A percentile compares a stretch with the other conserved stretches of the same genome.
Evolutionary conservation across 2,329 filamentous ascomycete genomes (phyloP).

Genomic region (Sporothrix sp.): DNA sequence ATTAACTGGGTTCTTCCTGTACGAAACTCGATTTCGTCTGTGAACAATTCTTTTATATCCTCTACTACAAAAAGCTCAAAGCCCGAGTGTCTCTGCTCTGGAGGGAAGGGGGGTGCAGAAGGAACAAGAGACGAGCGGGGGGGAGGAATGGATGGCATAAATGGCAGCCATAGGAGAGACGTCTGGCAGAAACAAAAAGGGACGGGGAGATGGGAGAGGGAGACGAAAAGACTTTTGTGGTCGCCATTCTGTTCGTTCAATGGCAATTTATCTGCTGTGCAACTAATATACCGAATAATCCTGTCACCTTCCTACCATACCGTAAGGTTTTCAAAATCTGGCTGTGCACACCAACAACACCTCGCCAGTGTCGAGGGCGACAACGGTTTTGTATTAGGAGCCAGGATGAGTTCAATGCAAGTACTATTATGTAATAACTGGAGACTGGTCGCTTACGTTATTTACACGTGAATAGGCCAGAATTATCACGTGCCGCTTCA

Average conservation of each 20-base stretch:
- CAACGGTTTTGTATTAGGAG: constrained; percentile 65
- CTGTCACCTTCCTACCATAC: too few species aligned
- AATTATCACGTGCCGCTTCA: neutral
- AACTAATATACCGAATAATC: too few species aligned
- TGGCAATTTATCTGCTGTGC: too few species aligned
- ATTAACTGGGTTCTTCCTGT: constrained; percentile 11
- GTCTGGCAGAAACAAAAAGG: neutral
- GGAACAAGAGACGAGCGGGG: neutral
- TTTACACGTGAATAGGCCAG: neutral
- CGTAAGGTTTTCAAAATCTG: too few species aligned
- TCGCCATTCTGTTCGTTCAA: constrained; percentile 44
- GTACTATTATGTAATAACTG: too few species aligned
- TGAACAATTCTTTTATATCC: neutral
- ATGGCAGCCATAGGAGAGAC: too few species aligned
- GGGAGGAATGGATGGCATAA: neutral
- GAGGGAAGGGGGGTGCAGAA: neutral
- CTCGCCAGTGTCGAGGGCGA: constrained; percentile 44
- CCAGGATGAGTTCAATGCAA: constrained; percentile 16
- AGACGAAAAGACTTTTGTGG: constrained; percentile 24
- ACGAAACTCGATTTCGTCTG: too few species aligned
- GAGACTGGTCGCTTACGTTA: too few species aligned
- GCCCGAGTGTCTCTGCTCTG: constrained; percentile 12
- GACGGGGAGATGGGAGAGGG: neutral
- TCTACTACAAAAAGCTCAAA: constrained; percentile 16
- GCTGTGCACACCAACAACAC: too few species aligned